Base-by-base conservation (phyloP, 83 land plant species). In the Thuja plicata region DNA sequence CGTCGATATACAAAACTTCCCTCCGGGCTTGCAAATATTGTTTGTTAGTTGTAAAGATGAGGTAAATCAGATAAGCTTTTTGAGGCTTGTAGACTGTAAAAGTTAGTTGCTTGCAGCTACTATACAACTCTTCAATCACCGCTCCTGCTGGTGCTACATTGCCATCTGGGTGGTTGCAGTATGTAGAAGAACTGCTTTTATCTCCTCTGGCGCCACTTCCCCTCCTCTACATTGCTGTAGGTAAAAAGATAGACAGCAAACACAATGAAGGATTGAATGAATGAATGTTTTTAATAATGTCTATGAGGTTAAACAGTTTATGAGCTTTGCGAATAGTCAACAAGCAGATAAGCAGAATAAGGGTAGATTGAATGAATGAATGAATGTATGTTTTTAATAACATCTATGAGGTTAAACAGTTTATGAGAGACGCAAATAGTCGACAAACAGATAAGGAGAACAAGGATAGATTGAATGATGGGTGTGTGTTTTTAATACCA, bases 171-270 rank as follows among this genome's bases (percentile, higher is more conserved):
- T 66, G 50, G 88, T 74, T 74, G 90, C 86, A 13, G 91, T 84
- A n/a, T 90, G 91, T 87, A 90, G 34, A 85, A 90, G 91, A 30
- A 89, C 91, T 30, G 87, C 85, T 46, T 90, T 88, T 87, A 90
- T 90, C 87, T 90, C 91, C 54, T 90, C 91, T 9, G 90, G 90
- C 0, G 60, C 60, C 43, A 88, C 60, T 37, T 84, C 87, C 50
- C 43, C 38, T 70, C 88, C 88, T 54, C 55, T 82, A 50, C 80
- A 70, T 85, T 90, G 91, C 91, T 90, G 90, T 15, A 90, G 1
- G 55, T 2, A 16, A 38, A 12, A 55, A 17, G 19, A 8, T 45
- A 30, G 32, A 6, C 54, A 66, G 19, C 3, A 43, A 3, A 43
- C 45, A 43, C 45, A 43, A 43, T 3, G 45, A 43, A 3, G 4